phyloP scores from a whole-genome alignment of 164 flowering plant species.

The Aristolochia californica region DNA sequence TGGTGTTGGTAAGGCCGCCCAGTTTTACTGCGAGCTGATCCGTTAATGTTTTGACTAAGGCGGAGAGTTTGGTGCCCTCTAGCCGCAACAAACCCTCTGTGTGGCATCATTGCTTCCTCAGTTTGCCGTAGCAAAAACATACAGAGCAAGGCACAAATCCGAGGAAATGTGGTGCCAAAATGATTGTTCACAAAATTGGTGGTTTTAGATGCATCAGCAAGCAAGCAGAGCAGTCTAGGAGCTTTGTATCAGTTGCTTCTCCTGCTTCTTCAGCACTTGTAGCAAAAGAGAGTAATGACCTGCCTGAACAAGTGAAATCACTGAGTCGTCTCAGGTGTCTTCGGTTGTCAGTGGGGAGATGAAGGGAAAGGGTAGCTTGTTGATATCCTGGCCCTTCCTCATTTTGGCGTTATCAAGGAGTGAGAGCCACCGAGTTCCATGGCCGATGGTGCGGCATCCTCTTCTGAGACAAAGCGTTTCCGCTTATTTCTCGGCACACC shows the following conservation, averaged over 20 bases:
- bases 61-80: no score
- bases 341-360: conserved; percentile 93
- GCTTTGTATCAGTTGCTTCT: conserved; percentile 19
- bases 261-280: conserved; percentile 16
- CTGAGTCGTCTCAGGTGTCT: conserved; percentile 81
- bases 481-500: no score
- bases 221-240: not conserved
- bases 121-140: no score
- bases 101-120: no score
- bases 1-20: no score
- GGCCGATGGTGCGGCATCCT: no score
- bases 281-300: conserved; percentile 15
- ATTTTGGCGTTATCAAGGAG: conserved; percentile 78
- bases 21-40: no score
- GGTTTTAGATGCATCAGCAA: not conserved
- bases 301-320: conserved; percentile 34
- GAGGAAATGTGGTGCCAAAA: not conserved
- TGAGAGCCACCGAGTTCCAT: no score
- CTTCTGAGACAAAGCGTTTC: no score
- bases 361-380: conserved; percentile 95
- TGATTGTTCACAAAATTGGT: not conserved
- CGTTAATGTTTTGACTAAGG: no score
- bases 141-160: not conserved
- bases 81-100: no score
- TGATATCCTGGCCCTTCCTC: conserved; percentile 68